Percentiles rank a stretch among this genome's conserved stretches.
Conservation (phyloP, 371 early-diverging fungal species). For the Saksenaea oblongispora region DNA sequence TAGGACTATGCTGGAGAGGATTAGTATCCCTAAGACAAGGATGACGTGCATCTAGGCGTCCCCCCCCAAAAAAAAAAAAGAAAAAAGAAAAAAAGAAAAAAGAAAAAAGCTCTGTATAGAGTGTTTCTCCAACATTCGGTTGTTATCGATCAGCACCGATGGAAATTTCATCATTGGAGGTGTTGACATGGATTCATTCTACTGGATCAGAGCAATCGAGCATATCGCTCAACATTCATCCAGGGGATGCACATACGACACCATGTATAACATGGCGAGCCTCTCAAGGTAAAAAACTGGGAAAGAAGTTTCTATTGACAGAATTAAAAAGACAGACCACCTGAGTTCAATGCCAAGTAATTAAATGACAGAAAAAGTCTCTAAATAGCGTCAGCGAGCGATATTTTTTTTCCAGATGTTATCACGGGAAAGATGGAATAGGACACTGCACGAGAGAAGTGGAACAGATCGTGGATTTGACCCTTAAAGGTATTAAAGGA, state of each 20-base stretch:
- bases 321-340: not conserved
- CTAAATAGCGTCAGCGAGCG: not conserved
- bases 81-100: no score
- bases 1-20: no score
- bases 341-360: not conserved
- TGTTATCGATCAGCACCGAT: not conserved
- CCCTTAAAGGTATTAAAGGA: constrained; percentile 7
- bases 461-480: constrained; percentile 6
- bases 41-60: no score
- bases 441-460: constrained; percentile 2
- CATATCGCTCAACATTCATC: not conserved
- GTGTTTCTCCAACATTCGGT: not conserved
- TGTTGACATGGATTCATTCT: constrained; percentile 13
- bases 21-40: no score
- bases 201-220: not conserved
- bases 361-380: not conserved
- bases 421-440: not conserved
- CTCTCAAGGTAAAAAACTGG: not conserved
- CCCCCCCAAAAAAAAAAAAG: no score
- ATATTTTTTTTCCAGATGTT: not conserved
- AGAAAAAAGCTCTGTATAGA: no score
- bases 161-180: constrained; percentile 10
- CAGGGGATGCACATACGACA: not conserved
- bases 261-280: not conserved
- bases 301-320: not conserved